Base-by-base conservation (phyloP, 2,329 filamentous ascomycete genomes). In the Hyphodiscus sp. region DNA sequence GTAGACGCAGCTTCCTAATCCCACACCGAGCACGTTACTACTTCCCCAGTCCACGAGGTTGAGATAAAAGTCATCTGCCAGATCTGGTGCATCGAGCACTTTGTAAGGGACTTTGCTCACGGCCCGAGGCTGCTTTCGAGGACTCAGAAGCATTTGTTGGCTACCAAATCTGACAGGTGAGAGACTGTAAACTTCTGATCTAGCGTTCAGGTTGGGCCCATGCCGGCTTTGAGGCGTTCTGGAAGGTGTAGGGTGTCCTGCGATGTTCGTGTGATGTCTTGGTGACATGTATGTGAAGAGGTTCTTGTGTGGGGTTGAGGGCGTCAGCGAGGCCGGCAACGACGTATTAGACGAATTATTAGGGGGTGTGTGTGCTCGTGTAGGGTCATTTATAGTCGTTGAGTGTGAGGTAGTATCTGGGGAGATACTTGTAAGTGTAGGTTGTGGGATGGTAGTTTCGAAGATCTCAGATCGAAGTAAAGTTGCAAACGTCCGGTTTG, bases 41-140 rank as follows among this genome's bases (percentile, higher is more conserved):
- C 89, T 95, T 44, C 94, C 94, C 94, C 94, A 99, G 67, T 99
- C 94, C 2, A 99, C 92, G 23, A 99, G 75, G 65, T 99, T 99
- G 38, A 99, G 77, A 65, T 99, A 99, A 70, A 97, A 99, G 68
- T 99, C 94, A 66, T 99, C 94, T 26, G 92, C 91, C 45, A 99
- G 74, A 68, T 97, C 94, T 1, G 94, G 94, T 0, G 94, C 94
- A 74, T 99, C 94, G 10, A 99, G 77, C 1, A 99, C 94, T 71
- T 99, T 99, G 73, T 95, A 99, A 0, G 94, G 94, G 0, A 97
- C 92, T 70, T 97, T 97, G 70, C 89, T 92, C 19, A 99, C 90
- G 29, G 89, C 87, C 60, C 94, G 80, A 1, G 92, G 90, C 59
- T 94, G 89, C 64, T 94, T 89, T 58, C 91, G 81, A 2, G 92